These are phyloP conservation scores for Pelargonium australe DNA, from an alignment of 441 rosid species.

Conservation along the genomic window DNA sequence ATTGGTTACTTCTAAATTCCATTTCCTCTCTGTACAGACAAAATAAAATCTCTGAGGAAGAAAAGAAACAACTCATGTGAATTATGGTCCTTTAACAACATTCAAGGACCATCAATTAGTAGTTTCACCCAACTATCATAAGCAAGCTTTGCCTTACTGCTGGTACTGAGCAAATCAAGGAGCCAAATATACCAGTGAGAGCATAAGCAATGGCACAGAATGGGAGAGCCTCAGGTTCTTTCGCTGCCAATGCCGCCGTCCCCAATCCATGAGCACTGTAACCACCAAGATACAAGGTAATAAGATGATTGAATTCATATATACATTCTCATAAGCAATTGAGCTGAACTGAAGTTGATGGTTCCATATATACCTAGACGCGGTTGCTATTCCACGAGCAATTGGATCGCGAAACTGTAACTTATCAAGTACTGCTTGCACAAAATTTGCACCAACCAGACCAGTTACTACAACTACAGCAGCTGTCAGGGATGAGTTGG, in stretches of 20 bases:
- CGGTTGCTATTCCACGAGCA: constrained; percentile 91
- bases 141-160: constrained; percentile 78
- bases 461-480: constrained; percentile 92
- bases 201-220: constrained; percentile 95
- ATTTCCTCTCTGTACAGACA: too few species aligned
- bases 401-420: constrained; percentile 70
- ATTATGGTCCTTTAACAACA: background rate
- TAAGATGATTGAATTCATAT: background rate
- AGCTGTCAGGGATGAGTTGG: constrained; percentile 85
- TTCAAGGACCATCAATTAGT: background rate
- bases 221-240: constrained; percentile 97
- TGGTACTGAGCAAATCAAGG: constrained; percentile 75
- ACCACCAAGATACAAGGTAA: background rate
- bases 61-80: too few species aligned
- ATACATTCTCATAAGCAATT: background rate
- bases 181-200: constrained; percentile 88
- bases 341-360: too few species aligned
- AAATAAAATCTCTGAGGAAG: too few species aligned
- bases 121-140: constrained; percentile 49
- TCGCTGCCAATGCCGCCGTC: constrained; percentile 91
- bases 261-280: constrained; percentile 93
- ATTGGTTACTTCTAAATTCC: too few species aligned
- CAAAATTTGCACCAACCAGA: constrained; percentile 83
- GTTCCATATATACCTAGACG: constrained; percentile 54
- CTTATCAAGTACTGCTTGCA: constrained; percentile 71